A percentile compares a stretch with the other conserved stretches of the same genome.
phyloP scores from a whole-genome alignment of 345 rosid species.

The Aquilaria malaccensis region DNA sequence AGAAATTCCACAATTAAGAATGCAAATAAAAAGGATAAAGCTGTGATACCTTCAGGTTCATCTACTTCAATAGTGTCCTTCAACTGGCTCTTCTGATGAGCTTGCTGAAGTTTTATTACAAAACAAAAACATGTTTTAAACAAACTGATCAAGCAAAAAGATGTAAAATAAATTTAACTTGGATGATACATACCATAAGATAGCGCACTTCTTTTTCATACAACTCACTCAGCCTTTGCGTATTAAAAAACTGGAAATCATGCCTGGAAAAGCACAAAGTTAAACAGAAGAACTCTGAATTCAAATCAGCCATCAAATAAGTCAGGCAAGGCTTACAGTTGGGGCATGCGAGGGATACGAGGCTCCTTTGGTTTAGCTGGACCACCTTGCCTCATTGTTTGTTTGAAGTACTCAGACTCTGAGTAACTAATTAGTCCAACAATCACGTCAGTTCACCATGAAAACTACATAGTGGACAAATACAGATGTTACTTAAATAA shows the following conservation, averaged over 20 bases:
- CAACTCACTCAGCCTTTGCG: slow-evolving; percentile 85
- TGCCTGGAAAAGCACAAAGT: slow-evolving; percentile 47
- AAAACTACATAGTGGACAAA: neutral
- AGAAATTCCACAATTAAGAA: slow-evolving; percentile 3
- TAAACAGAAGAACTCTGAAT: slow-evolving; percentile 5
- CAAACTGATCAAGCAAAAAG: slow-evolving; percentile 5
- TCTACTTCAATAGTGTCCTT: slow-evolving; percentile 94
- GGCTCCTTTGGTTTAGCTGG: slow-evolving; percentile 95
- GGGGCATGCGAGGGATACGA: slow-evolving; percentile 99
- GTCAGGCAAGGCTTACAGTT: slow-evolving; percentile 45
- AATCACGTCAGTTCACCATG: slow-evolving; percentile 7
- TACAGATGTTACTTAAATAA: neutral
- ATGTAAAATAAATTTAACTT: slow-evolving; percentile 6
- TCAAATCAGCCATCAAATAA: neutral
- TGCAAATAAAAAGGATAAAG: neutral
- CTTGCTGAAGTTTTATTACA: slow-evolving; percentile 49
- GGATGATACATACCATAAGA: slow-evolving; percentile 63
- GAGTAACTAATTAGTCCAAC: slow-evolving; percentile 54
- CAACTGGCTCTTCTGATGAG: slow-evolving; percentile 95
- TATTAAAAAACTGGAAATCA: slow-evolving; percentile 96
- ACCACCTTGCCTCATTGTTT: slow-evolving; percentile 94
- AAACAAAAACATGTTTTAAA: neutral
- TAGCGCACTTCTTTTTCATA: slow-evolving; percentile 98
- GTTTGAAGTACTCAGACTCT: slow-evolving; percentile 94
- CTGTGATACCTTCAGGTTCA: slow-evolving; percentile 80